These are phyloP conservation scores for Microsporum ferrugineum DNA, from an alignment of 2,329 filamentous ascomycete genomes.

Conservation along the genomic window DNA sequence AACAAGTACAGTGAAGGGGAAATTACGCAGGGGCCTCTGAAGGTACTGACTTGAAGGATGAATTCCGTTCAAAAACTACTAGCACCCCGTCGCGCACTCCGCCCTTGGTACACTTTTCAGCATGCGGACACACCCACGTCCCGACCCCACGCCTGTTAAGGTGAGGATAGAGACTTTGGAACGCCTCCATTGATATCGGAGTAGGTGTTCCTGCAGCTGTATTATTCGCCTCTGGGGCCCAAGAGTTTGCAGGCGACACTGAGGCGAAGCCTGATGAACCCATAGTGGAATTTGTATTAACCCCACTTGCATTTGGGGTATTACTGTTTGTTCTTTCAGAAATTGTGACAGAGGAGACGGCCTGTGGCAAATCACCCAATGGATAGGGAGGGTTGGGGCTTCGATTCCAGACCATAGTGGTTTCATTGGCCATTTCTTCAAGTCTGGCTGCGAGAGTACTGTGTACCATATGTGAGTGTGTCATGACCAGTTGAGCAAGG, in stretches of 20 bases:
- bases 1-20: neutral
- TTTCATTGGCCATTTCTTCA: slow-evolving; percentile 3
- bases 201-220: neutral
- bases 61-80: slow-evolving; percentile 1
- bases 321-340: neutral
- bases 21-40: neutral
- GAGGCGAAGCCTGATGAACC: neutral
- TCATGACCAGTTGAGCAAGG: neutral
- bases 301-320: neutral
- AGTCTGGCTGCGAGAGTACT: neutral
- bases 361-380: neutral
- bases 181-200: neutral
- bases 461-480: neutral
- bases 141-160: neutral
- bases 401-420: neutral
- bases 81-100: neutral
- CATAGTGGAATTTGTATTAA: neutral
- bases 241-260: neutral
- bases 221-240: neutral
- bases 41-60: slow-evolving; percentile 1
- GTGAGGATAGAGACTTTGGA: neutral
- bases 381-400: slow-evolving; percentile 1
- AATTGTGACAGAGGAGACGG: neutral
- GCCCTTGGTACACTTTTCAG: neutral
- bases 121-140: neutral